Evolutionary conservation across 2,329 filamentous ascomycete genomes (phyloP), one percentile per base, ranked within the genome.

Genomic region (Pseudohalonectria lignicola): DNA sequence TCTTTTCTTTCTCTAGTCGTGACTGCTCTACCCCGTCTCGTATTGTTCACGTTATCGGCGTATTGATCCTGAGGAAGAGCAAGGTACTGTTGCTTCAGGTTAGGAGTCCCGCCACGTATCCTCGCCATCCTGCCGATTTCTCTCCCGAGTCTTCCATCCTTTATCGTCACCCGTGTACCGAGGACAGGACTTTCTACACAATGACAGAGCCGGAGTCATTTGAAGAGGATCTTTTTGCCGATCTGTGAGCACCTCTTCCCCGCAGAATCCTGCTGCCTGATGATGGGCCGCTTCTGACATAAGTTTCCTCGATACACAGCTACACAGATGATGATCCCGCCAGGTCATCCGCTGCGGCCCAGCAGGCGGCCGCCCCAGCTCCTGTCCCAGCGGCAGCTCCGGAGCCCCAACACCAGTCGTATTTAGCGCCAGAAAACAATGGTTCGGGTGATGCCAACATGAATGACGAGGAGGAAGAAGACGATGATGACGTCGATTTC

Each of bases 141-240:
- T n/a, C n/a, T n/a, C n/a, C n/a, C n/a, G n/a, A n/a, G n/a, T n/a
- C n/a, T n/a, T n/a, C n/a, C n/a, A n/a, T n/a, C n/a, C n/a, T n/a
- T n/a, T n/a, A n/a, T n/a, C n/a, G n/a, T n/a, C n/a, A n/a, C n/a
- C n/a, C n/a, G n/a, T n/a, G n/a, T n/a, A n/a, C n/a, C n/a, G n/a
- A n/a, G n/a, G n/a, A n/a, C n/a, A n/a, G n/a, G n/a, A n/a, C n/a
- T n/a, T n/a, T n/a, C n/a, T n/a, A n/a, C n/a, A 47, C 28, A 6
- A 87, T 87, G 82, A 75, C 82, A 23, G 84, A 88, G 52, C 67
- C 73, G 39, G 82, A 86, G 49, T 82, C 82, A 47, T 76, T 84
- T 49, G 85, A 93, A 48, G 86, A 93, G 55, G 86, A 93, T 71
- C 82, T 93, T 56, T 93, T 93, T 60, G 86, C 85, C 51, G 86